Evolutionary conservation across 495 filamentous ascomycete species (phyloP).

Genomic region (Podospora comata): DNA sequence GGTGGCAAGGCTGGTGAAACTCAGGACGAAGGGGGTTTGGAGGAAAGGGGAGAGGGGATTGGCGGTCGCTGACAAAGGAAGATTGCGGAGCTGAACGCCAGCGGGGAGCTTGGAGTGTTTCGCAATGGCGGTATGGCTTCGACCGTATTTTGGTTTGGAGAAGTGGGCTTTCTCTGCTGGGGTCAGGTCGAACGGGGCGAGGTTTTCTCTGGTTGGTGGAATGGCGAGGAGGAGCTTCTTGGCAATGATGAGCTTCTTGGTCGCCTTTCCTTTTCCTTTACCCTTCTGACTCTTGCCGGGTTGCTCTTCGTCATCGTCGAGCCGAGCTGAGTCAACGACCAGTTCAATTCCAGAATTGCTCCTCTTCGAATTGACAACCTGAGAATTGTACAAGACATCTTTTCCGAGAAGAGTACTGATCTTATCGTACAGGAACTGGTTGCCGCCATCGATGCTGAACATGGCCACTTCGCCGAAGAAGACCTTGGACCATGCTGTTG

Average conservation of each 20-base stretch:
- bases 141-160: conserved; percentile 31
- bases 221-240: conserved; percentile 39
- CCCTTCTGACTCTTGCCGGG: neutral
- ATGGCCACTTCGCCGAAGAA: conserved; percentile 22
- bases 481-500: conserved; percentile 32
- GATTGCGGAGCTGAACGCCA: conserved; percentile 15
- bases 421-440: conserved; percentile 37
- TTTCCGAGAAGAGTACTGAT: conserved; percentile 29
- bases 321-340: conserved; percentile 21
- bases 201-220: conserved; percentile 33
- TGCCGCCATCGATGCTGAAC: conserved; percentile 32
- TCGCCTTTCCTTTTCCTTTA: neutral
- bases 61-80: conserved; percentile 10
- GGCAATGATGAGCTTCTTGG: conserved; percentile 30
- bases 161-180: conserved; percentile 29
- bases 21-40: conserved; percentile 11
- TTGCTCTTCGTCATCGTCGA: neutral
- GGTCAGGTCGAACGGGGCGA: conserved; percentile 36
- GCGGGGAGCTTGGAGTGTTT: conserved; percentile 18
- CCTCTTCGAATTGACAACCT: conserved; percentile 26
- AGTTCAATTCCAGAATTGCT: conserved; percentile 27
- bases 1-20: conserved; percentile 6
- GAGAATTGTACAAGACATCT: conserved; percentile 36
- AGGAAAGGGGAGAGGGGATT: conserved; percentile 12
- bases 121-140: conserved; percentile 35